phyloP scores from a whole-genome alignment of 192 early-diverging fungal species.

The Coemansia asiatica region DNA sequence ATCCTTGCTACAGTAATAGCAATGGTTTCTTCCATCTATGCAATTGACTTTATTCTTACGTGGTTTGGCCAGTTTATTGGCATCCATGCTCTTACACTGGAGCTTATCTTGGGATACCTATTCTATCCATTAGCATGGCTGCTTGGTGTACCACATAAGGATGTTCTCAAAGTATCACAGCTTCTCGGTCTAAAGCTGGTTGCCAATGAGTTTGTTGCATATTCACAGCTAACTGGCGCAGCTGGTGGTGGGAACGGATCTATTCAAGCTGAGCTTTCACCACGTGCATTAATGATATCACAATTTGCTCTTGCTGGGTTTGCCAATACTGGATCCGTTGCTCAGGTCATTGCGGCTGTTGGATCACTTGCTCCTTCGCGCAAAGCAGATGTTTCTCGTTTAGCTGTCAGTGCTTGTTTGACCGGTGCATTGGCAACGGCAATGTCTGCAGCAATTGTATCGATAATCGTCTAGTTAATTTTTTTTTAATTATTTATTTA shows the following conservation, averaged over 20 bases:
- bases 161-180: slow-evolving; percentile 61
- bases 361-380: slow-evolving; percentile 75
- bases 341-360: slow-evolving; percentile 77
- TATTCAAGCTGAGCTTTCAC: slow-evolving; percentile 41
- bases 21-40: slow-evolving; percentile 69
- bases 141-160: slow-evolving; percentile 60
- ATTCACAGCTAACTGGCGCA: slow-evolving; percentile 42
- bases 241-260: slow-evolving; percentile 11
- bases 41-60: slow-evolving; percentile 68
- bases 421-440: slow-evolving; percentile 77
- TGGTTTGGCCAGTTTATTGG: slow-evolving; percentile 68
- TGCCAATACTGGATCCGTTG: slow-evolving; percentile 81
- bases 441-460: slow-evolving; percentile 81
- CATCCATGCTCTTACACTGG: slow-evolving; percentile 59
- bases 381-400: slow-evolving; percentile 66
- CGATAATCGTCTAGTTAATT: slow-evolving; percentile 56
- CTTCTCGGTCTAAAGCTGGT: slow-evolving; percentile 74
- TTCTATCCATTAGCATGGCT: slow-evolving; percentile 73
- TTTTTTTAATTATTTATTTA: not conserved
- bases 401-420: slow-evolving; percentile 77
- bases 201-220: slow-evolving; percentile 87
- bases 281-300: slow-evolving; percentile 56
- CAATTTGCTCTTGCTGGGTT: slow-evolving; percentile 83
- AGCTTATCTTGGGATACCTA: slow-evolving; percentile 70
- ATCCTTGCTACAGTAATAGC: slow-evolving; percentile 75